Base-by-base conservation (phyloP, 2,329 filamentous ascomycete genomes). In the Nannizzia gypsea region DNA sequence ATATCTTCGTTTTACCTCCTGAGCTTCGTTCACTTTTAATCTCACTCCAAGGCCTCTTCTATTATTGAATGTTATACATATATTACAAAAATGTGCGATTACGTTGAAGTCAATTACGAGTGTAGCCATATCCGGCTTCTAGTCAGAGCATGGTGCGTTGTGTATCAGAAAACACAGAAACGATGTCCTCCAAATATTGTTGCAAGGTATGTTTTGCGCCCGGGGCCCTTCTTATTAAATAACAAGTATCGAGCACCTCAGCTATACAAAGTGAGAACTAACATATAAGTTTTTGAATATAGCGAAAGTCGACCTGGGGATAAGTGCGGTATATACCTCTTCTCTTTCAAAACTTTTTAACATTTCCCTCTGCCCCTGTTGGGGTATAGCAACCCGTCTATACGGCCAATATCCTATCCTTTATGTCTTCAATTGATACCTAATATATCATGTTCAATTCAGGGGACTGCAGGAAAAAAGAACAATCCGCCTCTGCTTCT, bases 61-160 rank as follows among this genome's bases (percentile, higher is more conserved):
- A 8, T 26, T 28, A n/a, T 40, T 42, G 22, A 34, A 44, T 34
- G 17, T 56, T 17, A 55, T 50, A 36, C 20, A 31, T 42, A 42
- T 15, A 55, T 48, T 54, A n/a, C 52, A 63, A 70, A 59, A 56
- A 83, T 83, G 81, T 83, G 81, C 68, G 80, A 83, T 68, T 83
- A 83, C 65, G 82, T 77, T 22, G 78, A 82, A 69, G 80, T 83
- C 59, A 78, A 81, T 62, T 83, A 80, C 67, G 73, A 75, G 44
- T 83, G 81, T 70, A 75, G 75, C 56, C 80, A 83, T 69, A 70
- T 80, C 61, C 76, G 80, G 36, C 82, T 78, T 65, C 79, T 78
- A 6, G 80, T 83, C 52, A 74, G 78, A 63, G 78, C 78, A 17
- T 83, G 80, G 80, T 83, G 80, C 72, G 67, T 67, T 52, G 67